A percentile compares a stretch with the other conserved stretches of the same genome.
These are phyloP conservation scores for Thraustotheca clavata DNA, from an alignment of 352 stramenopile species.

Conservation along the genomic window DNA sequence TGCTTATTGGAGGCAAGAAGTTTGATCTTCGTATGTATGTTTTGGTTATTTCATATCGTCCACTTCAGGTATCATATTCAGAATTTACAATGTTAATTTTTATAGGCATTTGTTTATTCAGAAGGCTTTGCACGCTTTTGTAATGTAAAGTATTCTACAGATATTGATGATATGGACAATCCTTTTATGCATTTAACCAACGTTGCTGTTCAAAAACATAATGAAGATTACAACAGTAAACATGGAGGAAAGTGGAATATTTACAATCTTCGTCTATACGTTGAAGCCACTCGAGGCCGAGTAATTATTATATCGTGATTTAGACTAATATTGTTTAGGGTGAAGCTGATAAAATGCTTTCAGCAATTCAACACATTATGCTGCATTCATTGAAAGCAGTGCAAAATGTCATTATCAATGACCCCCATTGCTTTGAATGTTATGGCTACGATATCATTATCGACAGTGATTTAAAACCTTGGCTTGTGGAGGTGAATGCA, in stretches of 20 bases:
- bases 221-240: slow-evolving; percentile 87
- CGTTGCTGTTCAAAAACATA: slow-evolving; percentile 86
- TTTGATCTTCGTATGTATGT: slow-evolving; percentile 92
- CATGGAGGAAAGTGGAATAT: slow-evolving; percentile 89
- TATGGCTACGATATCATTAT: slow-evolving; percentile 94
- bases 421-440: slow-evolving; percentile 91
- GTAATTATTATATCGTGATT: not conserved
- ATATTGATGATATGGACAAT: slow-evolving; percentile 84
- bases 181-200: slow-evolving; percentile 86
- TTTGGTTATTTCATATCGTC: slow-evolving; percentile 83
- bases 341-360: slow-evolving; percentile 48
- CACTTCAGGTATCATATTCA: slow-evolving; percentile 54
- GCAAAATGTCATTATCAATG: slow-evolving; percentile 90
- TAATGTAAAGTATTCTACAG: slow-evolving; percentile 83
- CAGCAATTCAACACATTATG: slow-evolving; percentile 72
- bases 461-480: slow-evolving; percentile 87
- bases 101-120: slow-evolving; percentile 51
- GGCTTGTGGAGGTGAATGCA: slow-evolving; percentile 87
- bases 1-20: slow-evolving; percentile 90
- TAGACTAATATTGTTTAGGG: slow-evolving; percentile 6
- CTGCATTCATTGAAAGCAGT: slow-evolving; percentile 80
- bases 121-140: slow-evolving; percentile 91
- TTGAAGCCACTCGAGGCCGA: slow-evolving; percentile 59
- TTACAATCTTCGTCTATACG: slow-evolving; percentile 74
- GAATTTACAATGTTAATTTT: too few relatives aligned